phyloP scores from a whole-genome alignment of 2,329 filamentous ascomycete species.

The Verticillium alfalfae region DNA sequence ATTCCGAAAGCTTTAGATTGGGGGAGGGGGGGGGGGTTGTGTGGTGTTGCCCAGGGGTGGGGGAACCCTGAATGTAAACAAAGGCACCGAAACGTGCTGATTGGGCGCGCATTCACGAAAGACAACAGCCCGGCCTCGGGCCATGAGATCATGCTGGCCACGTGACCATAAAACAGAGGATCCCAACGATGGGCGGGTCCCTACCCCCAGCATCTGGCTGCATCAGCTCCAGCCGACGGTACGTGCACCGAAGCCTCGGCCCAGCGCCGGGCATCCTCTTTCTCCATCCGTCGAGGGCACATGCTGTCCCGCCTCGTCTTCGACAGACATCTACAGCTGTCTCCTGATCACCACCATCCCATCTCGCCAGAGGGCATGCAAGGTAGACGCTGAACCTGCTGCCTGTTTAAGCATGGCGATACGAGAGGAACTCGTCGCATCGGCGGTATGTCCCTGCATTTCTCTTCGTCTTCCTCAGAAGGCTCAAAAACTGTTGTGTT shows the following conservation, averaged over 20 bases:
- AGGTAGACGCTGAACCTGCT: background rate
- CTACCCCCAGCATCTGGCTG: background rate
- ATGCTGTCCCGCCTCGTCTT: background rate
- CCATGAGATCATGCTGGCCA: background rate
- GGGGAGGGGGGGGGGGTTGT: conserved; percentile 1
- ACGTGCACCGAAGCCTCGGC: conserved; percentile 16
- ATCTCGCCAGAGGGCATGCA: conserved; percentile 1
- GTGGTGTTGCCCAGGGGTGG: conserved; percentile 26
- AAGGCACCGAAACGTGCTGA: conserved; percentile 13
- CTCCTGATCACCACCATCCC: background rate
- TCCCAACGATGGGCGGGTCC: background rate
- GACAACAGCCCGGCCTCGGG: background rate
- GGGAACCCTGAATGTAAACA: conserved; percentile 31
- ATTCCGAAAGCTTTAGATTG: no score
- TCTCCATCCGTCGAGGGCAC: conserved; percentile 1
- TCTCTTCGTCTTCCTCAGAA: background rate
- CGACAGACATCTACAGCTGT: background rate
- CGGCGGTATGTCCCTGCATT: conserved; percentile 55
- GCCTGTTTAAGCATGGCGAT: conserved; percentile 58
- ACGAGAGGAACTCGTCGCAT: conserved; percentile 86
- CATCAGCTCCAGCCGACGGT: conserved; percentile 1
- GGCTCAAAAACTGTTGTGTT: background rate
- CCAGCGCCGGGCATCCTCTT: conserved; percentile 15
- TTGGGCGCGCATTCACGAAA: background rate
- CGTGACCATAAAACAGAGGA: conserved; percentile 1